A percentile compares a stretch with the other conserved stretches of the same genome.
Conservation (phyloP, 805 yeast species). For the Dipodascus albidus region DNA sequence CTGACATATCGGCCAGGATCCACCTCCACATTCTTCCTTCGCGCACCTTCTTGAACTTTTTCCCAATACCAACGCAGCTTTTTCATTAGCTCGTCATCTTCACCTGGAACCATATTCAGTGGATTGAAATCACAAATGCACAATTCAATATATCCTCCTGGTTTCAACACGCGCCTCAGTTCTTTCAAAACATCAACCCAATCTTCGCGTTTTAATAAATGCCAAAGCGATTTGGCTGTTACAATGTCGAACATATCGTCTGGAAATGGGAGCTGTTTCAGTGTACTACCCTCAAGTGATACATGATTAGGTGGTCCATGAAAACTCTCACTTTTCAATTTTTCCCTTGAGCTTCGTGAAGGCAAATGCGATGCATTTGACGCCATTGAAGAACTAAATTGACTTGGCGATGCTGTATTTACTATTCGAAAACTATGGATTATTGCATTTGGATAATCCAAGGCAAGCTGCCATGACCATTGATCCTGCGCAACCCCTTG, state of each 20-base stretch:
- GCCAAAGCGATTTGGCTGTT: slow-evolving; percentile 23
- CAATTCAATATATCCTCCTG: slow-evolving; percentile 23
- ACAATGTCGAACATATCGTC: slow-evolving; percentile 22
- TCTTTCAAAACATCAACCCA: slow-evolving; percentile 19
- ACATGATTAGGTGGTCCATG: slow-evolving; percentile 21
- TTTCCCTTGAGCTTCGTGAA: too few species aligned
- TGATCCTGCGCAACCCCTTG: slow-evolving; percentile 18
- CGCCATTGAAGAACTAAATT: too few species aligned
- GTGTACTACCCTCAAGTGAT: slow-evolving; percentile 17
- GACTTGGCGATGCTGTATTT: not conserved
- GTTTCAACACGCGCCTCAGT: slow-evolving; percentile 20
- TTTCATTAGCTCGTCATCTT: slow-evolving; percentile 9
- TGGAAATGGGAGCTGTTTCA: slow-evolving; percentile 20
- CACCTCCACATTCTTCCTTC: slow-evolving; percentile 10
- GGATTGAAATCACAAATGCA: slow-evolving; percentile 17
- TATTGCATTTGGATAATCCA: slow-evolving; percentile 21
- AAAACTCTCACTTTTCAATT: too few species aligned
- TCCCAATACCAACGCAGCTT: slow-evolving; percentile 10
- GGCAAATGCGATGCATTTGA: too few species aligned
- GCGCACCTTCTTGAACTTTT: slow-evolving; percentile 10
- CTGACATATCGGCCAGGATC: slow-evolving; percentile 10
- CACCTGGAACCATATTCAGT: slow-evolving; percentile 14
- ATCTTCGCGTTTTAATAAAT: slow-evolving; percentile 15
- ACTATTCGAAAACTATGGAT: slow-evolving; percentile 21
- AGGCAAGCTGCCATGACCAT: slow-evolving; percentile 26